phyloP scores from a whole-genome alignment of 129 eudicot species.

The Chrysanthemum makinoi region DNA sequence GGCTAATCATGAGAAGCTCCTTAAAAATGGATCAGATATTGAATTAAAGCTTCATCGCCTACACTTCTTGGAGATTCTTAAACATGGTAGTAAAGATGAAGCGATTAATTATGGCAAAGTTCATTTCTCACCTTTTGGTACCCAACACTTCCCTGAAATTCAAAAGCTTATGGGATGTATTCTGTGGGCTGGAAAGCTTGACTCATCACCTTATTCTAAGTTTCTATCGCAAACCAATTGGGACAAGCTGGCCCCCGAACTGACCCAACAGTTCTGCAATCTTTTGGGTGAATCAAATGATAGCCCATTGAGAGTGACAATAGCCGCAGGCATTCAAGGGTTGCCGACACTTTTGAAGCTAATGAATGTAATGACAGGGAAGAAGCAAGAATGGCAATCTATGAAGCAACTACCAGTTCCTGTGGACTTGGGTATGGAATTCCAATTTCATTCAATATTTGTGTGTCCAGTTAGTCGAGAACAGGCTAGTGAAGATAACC shows the following conservation, averaged over 20 bases:
- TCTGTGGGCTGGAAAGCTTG: slow-evolving; percentile 80
- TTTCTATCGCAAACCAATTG: slow-evolving; percentile 57
- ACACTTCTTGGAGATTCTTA: slow-evolving; percentile 70
- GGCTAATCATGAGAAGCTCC: slow-evolving; percentile 57
- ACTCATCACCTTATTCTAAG: slow-evolving; percentile 76
- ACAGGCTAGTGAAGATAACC: slow-evolving; percentile 92
- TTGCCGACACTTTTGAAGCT: slow-evolving; percentile 85
- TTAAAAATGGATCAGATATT: slow-evolving; percentile 63
- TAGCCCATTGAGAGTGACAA: slow-evolving; percentile 71
- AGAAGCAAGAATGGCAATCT: slow-evolving; percentile 75
- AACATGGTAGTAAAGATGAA: slow-evolving; percentile 57
- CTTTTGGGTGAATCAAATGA: slow-evolving; percentile 64
- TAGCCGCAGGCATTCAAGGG: slow-evolving; percentile 88
- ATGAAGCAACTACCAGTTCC: slow-evolving; percentile 96
- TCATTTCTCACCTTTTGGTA: slow-evolving; percentile 52
- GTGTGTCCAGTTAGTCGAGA: slow-evolving; percentile 97
- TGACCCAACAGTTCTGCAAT: slow-evolving; percentile 63
- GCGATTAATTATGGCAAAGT: slow-evolving; percentile 70
- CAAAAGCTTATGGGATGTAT: slow-evolving; percentile 85
- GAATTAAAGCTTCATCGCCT: slow-evolving; percentile 73
- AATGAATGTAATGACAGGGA: slow-evolving; percentile 86
- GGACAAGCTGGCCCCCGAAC: slow-evolving; percentile 65
- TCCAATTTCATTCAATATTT: slow-evolving; percentile 82
- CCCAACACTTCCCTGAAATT: slow-evolving; percentile 59
- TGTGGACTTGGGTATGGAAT: slow-evolving; percentile 65